Conservation (phyloP, 225 moss, liverwort and hornwort genomes). For the Lunularia cruciata region DNA sequence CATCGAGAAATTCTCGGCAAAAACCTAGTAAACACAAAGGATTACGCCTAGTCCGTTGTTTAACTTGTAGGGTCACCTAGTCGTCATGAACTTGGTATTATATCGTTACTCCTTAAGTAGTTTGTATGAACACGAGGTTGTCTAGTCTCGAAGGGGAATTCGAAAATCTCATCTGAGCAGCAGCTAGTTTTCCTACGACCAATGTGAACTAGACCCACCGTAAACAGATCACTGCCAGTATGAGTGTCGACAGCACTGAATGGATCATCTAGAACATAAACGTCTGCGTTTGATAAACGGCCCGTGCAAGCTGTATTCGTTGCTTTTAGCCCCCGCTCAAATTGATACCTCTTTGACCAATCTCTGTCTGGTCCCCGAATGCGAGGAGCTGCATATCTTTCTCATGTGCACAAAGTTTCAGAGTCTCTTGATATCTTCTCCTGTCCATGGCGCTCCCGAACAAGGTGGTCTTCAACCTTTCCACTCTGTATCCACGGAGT, state of each 20-base stretch:
- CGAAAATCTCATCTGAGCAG: no score
- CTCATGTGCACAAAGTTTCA: conserved; percentile 62
- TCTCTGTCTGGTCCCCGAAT: conserved; percentile 69
- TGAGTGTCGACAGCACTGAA: conserved; percentile 62
- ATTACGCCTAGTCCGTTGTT: no score
- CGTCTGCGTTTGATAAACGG: conserved; percentile 76
- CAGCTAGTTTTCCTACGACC: no score
- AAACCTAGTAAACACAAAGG: no score
- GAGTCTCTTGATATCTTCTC: conserved; percentile 53
- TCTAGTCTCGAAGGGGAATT: no score
- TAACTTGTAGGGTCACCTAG: no score
- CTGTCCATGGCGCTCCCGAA: conserved; percentile 64
- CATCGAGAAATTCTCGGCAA: no score
- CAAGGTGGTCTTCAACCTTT: conserved; percentile 48
- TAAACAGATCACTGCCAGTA: conserved; percentile 45
- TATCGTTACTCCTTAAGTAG: no score
- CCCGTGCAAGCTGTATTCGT: conserved; percentile 88
- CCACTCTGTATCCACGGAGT: conserved; percentile 68
- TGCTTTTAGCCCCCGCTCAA: conserved; percentile 97
- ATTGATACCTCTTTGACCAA: conserved; percentile 88
- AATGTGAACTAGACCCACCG: conserved; percentile 27
- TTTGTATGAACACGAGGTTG: no score
- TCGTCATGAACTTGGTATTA: no score
- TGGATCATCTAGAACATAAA: conserved; percentile 89
- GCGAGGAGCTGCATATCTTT: conserved; percentile 68